Percentiles rank a stretch among this genome's conserved stretches.
Evolutionary conservation across 164 flowering plant genomes (phyloP).

Genomic region (Akebia trifoliata): DNA sequence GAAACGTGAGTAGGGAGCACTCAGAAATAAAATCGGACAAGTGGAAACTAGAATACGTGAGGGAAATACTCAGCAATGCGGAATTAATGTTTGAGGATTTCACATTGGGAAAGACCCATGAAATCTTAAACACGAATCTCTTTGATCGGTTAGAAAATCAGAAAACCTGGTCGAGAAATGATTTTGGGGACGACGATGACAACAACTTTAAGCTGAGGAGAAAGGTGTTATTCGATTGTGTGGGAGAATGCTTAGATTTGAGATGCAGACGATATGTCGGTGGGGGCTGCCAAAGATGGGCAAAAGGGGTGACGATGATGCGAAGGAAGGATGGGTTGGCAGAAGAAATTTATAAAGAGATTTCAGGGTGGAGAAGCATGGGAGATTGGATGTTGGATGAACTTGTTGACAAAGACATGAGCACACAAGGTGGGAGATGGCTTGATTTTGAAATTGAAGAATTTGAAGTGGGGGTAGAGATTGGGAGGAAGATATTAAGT

Average conservation of each 20-base stretch:
- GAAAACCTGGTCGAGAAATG: slow-evolving; percentile 17
- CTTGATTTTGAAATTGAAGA: slow-evolving; percentile 61
- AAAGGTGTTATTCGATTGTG: slow-evolving; percentile 64
- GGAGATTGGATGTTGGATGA: slow-evolving; percentile 82
- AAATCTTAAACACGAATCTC: slow-evolving; percentile 52
- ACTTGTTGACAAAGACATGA: slow-evolving; percentile 91
- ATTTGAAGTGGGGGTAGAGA: slow-evolving; percentile 48
- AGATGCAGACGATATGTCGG: slow-evolving; percentile 45
- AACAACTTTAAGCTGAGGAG: slow-evolving; percentile 27
- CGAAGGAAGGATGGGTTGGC: slow-evolving; percentile 55
- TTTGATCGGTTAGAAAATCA: slow-evolving; percentile 60
- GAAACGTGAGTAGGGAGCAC: slow-evolving; percentile 16
- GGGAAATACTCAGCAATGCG: slow-evolving; percentile 40
- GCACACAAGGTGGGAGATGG: slow-evolving; percentile 68
- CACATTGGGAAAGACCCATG: slow-evolving; percentile 41
- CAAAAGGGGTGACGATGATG: slow-evolving; percentile 47
- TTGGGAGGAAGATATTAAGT: slow-evolving; percentile 46
- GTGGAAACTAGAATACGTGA: slow-evolving; percentile 65
- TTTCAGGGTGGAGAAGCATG: slow-evolving; percentile 56
- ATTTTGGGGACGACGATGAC: slow-evolving; percentile 12
- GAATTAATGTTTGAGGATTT: slow-evolving; percentile 57
- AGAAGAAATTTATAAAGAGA: slow-evolving; percentile 68
- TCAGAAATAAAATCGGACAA: slow-evolving; percentile 16
- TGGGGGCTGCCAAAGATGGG: slow-evolving; percentile 59
- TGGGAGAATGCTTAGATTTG: slow-evolving; percentile 59